A percentile compares a stretch with the other conserved stretches of the same genome.
phyloP scores from a whole-genome alignment of 1,284 basidiomycete species.

The Lentinula novae-zelandiae region DNA sequence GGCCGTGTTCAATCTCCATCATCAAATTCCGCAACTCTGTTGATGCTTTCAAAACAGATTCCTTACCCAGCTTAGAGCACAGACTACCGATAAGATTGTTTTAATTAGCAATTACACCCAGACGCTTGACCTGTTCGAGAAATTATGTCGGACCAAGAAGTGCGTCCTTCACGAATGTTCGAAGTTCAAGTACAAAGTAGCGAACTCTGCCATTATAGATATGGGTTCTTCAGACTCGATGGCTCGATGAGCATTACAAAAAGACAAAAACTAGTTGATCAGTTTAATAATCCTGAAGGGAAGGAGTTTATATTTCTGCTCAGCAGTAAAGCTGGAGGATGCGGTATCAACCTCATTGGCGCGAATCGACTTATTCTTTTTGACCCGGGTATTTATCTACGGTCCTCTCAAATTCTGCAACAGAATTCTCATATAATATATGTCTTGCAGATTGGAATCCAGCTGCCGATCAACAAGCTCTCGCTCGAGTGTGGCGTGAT shows the following conservation, averaged over 20 bases:
- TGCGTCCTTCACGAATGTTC: conserved; percentile 25
- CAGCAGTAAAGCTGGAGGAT: conserved; percentile 96
- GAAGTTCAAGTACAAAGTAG: background rate
- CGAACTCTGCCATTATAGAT: conserved; percentile 44
- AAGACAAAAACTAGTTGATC: conserved; percentile 95
- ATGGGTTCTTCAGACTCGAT: conserved; percentile 91
- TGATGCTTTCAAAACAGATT: conserved; percentile 50
- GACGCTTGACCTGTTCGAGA: conserved; percentile 93
- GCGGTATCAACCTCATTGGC: conserved; percentile 97
- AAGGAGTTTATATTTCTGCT: conserved; percentile 96
- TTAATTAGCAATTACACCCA: conserved; percentile 99
- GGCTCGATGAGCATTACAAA: conserved; percentile 94
- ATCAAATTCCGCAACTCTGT: background rate
- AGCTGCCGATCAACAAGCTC: conserved; percentile 96
- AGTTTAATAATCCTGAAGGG: conserved; percentile 94
- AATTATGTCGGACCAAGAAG: conserved; percentile 82
- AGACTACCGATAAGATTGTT: conserved; percentile 96
- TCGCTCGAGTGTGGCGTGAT: conserved; percentile 99
- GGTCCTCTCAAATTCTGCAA: background rate
- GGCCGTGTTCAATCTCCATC: conserved; percentile 42
- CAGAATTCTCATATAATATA: background rate
- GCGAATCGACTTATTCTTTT: conserved; percentile 96
- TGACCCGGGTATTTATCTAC: conserved; percentile 73
- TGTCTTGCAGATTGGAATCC: conserved; percentile 89
- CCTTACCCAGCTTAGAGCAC: conserved; percentile 75